phyloP scores from a whole-genome alignment of 2,329 filamentous ascomycete species.

The Diaporthe humulicola region DNA sequence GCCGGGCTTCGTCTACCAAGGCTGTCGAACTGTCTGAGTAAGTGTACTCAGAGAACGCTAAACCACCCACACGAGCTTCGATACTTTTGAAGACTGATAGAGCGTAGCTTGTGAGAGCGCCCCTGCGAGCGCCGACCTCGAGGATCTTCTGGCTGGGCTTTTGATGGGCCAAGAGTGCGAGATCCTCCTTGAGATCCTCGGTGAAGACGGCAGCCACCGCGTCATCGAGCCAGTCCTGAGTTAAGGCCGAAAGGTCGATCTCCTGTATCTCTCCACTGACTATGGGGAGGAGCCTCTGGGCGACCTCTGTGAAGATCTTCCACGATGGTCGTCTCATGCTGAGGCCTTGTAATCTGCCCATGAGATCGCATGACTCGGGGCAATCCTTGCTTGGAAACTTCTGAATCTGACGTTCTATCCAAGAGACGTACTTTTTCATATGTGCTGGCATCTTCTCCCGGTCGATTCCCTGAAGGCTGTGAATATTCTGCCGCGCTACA shows the following conservation, averaged over 20 bases:
- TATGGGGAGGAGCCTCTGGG: neutral
- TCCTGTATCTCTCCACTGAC: neutral
- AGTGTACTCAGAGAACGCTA: neutral
- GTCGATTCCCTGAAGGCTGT: neutral
- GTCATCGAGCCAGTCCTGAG: neutral
- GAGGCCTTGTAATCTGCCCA: neutral
- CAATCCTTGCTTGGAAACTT: neutral
- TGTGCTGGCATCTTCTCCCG: neutral
- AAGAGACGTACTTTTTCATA: neutral
- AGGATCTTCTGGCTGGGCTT: neutral
- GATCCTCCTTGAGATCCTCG: neutral
- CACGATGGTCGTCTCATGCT: neutral
- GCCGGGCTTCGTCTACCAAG: neutral
- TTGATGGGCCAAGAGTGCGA: neutral
- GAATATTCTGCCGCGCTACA: neutral
- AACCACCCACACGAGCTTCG: neutral
- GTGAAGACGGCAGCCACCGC: neutral
- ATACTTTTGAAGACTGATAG: neutral
- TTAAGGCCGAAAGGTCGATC: neutral
- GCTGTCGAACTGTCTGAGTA: neutral
- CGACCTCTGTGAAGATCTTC: neutral
- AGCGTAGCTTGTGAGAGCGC: neutral
- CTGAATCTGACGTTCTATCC: neutral
- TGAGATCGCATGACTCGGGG: neutral
- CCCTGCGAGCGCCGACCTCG: conserved; percentile 1